phyloP scores from a whole-genome alignment of 2,329 filamentous ascomycete species.

The Penicillium sp. region DNA sequence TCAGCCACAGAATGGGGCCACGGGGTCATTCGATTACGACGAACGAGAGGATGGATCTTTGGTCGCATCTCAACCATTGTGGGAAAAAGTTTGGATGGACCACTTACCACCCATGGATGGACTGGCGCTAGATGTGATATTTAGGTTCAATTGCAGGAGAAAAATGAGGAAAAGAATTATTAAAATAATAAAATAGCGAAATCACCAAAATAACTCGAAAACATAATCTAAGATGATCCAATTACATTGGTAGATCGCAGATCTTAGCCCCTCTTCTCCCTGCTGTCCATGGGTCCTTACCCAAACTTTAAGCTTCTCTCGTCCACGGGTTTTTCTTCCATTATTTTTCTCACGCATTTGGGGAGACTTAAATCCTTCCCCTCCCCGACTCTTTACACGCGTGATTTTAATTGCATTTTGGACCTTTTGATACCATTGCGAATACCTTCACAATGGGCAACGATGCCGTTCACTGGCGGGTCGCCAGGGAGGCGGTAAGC shows the following conservation, averaged over 20 bases:
- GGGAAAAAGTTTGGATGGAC: constrained; percentile 12
- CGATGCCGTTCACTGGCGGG: constrained; percentile 14
- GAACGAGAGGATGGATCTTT: constrained; percentile 2
- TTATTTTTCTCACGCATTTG: neutral
- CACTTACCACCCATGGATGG: constrained; percentile 6
- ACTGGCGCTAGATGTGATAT: neutral
- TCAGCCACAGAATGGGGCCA: neutral
- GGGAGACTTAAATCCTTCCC: neutral
- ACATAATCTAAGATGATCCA: neutral
- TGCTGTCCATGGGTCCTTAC: neutral
- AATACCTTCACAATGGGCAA: constrained; percentile 15
- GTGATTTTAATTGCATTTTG: neutral
- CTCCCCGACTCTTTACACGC: constrained; percentile 1
- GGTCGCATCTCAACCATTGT: constrained; percentile 3
- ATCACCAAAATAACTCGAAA: neutral
- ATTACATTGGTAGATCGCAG: constrained; percentile 20
- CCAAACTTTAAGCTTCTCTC: constrained; percentile 15
- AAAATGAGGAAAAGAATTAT: neutral
- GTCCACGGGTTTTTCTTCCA: neutral
- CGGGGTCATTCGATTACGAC: constrained; percentile 17
- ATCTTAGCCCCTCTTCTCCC: constrained; percentile 16
- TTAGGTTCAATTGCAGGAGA: neutral
- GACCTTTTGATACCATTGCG: neutral
- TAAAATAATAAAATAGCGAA: neutral
- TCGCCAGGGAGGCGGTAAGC: constrained; percentile 10